phyloP scores from a whole-genome alignment of 2,329 filamentous ascomycete species.

The Daldinia sp. region DNA sequence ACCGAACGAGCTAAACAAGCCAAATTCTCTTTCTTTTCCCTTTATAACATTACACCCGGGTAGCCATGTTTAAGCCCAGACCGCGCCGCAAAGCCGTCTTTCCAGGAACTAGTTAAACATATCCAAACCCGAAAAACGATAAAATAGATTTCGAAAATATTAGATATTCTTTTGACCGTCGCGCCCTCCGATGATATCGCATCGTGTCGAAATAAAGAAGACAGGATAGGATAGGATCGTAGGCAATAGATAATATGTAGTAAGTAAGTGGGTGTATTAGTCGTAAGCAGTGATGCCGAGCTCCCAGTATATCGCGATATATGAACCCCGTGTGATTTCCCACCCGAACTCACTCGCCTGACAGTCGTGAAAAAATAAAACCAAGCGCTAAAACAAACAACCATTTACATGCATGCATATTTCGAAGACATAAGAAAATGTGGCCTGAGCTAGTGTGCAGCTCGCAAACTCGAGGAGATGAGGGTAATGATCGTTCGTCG shows the following conservation, averaged over 20 bases:
- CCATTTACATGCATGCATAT: slow-evolving; percentile 13
- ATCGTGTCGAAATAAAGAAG: slow-evolving; percentile 1
- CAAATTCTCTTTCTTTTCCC: background rate
- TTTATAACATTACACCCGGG: slow-evolving; percentile 1
- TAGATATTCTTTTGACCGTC: background rate
- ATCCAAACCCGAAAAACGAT: background rate
- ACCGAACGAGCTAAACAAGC: slow-evolving; percentile 9
- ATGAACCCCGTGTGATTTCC: slow-evolving; percentile 16
- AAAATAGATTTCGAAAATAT: background rate
- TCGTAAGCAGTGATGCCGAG: slow-evolving; percentile 31
- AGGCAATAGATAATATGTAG: background rate
- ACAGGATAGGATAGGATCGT: slow-evolving; percentile 8
- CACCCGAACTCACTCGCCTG: slow-evolving; percentile 20
- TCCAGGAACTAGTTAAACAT: background rate
- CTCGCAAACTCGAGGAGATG: background rate
- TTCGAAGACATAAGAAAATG: slow-evolving; percentile 17
- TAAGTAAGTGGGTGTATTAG: slow-evolving; percentile 17
- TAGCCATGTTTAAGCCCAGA: background rate
- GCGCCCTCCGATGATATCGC: background rate
- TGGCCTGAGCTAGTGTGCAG: slow-evolving; percentile 1
- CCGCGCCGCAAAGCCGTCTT: background rate
- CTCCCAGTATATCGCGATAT: slow-evolving; percentile 10
- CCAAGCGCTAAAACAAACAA: slow-evolving; percentile 21
- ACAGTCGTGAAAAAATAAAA: slow-evolving; percentile 17
- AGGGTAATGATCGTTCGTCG: background rate